Evolutionary conservation across 179 eudicot genomes (phyloP), one percentile per base, ranked within the genome.

Genomic region (Spinacia oleracea): DNA sequence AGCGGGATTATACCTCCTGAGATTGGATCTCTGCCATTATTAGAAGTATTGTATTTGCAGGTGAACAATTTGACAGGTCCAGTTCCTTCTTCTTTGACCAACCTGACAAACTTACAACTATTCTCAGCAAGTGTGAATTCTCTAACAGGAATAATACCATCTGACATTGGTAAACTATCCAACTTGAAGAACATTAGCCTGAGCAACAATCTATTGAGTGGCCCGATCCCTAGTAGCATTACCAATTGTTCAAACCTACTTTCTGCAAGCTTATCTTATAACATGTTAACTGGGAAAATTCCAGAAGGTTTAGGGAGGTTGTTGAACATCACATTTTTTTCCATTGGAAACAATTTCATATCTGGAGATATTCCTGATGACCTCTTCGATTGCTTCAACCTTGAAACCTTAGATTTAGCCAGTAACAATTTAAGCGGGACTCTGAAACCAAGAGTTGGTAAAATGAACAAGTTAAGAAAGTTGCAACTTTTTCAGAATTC

Each of bases 321-420:
- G 74, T 53, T 80, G 9, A 83, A 89, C 79, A 89, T 91, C 20
- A 86, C 88, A 4, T 78, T 55, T 76, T 71, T 91, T 1, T 77
- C 84, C 14, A 75, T 91, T 5, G 83, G 86, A 21, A n/a, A 0
- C 5, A 91, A 91, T 76, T 40, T 70, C 11, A 27, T 91, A 80
- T 82, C 71, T 15, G 96, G 93, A 9, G 82, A 79, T 25, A 87
- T 91, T 32, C 96, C 93, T 50, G 91, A 84, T 48, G 91, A 86
- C 68, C 84, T 91, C 55, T 90, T 83, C 84, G 78, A 89, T 56
- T 90, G 92, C 83, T 77, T 86, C 5, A 77, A 77, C 74, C 91
- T 91, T 27, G 27, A 50, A 48, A 83, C 27, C 14, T 67, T 91
- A 14, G 78, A 80, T 71, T 42, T 90, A 42, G 73, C 64, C 3